Conservation (phyloP, 164 flowering plant genomes). For the Pachysandra terminalis region DNA sequence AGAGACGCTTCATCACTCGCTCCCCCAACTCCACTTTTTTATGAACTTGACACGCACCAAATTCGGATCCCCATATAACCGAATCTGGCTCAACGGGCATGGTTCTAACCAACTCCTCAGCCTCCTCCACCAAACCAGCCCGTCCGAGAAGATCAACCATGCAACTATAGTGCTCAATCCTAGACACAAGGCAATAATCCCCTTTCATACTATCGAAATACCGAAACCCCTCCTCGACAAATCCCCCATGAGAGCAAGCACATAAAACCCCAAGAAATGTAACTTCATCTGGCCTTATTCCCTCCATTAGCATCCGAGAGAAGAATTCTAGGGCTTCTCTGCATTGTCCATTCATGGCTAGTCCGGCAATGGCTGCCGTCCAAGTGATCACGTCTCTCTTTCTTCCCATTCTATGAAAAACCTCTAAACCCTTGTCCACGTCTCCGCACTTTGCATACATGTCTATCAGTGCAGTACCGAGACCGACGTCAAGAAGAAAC, state of each 20-base stretch:
- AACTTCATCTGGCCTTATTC: conserved; percentile 14
- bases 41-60: conserved; percentile 6
- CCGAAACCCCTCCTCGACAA: conserved; percentile 1
- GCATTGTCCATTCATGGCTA: conserved; percentile 16
- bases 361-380: conserved; percentile 16
- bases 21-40: conserved; percentile 6
- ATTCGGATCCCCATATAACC: conserved; percentile 4
- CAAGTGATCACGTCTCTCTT: conserved; percentile 16
- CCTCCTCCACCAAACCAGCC: conserved; percentile 20
- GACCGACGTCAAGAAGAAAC: background rate
- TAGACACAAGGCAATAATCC: background rate
- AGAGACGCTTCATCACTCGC: conserved; percentile 3
- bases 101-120: conserved; percentile 9
- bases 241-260: conserved; percentile 11
- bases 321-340: conserved; percentile 15
- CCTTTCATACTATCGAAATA: conserved; percentile 9
- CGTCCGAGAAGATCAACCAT: conserved; percentile 24
- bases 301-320: background rate
- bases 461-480: conserved; percentile 35
- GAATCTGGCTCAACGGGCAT: conserved; percentile 14
- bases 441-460: conserved; percentile 47
- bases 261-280: conserved; percentile 9
- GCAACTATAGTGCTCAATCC: conserved; percentile 20
- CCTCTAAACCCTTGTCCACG: conserved; percentile 9
- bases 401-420: conserved; percentile 5